Evolutionary conservation across 495 filamentous ascomycete species (phyloP).

Genomic region (Hypoxylon lienhwacheense): DNA sequence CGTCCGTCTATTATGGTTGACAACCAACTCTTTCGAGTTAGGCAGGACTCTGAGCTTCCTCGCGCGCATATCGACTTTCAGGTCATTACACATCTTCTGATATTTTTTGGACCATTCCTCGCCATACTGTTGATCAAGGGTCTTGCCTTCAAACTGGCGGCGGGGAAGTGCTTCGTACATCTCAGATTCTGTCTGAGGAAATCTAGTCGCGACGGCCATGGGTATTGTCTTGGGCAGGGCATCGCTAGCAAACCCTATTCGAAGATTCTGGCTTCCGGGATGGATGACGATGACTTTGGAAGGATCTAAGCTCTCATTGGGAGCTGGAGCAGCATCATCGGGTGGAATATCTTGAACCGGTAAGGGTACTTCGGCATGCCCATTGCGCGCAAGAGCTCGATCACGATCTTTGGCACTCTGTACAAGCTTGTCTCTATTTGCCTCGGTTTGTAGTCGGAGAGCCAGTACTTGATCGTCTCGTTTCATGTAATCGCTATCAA

Average conservation of each 20-base stretch:
- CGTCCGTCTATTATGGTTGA: conserved; percentile 85
- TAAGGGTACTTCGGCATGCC: conserved; percentile 62
- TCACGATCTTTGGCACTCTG: conserved; percentile 84
- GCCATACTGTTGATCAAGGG: conserved; percentile 80
- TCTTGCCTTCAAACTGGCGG: conserved; percentile 70
- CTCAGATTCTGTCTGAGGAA: conserved; percentile 75
- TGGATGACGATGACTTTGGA: conserved; percentile 96
- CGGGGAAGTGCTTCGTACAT: conserved; percentile 86
- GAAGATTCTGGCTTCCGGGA: conserved; percentile 94
- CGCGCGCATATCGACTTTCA: conserved; percentile 84
- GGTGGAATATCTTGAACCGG: conserved; percentile 60
- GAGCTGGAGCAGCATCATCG: conserved; percentile 59
- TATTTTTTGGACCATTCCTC: conserved; percentile 81
- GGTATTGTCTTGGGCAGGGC: conserved; percentile 91
- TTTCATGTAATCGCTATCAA: conserved; percentile 86
- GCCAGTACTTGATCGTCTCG: conserved; percentile 94
- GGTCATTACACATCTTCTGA: conserved; percentile 75
- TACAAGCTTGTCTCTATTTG: conserved; percentile 73
- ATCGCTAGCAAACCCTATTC: conserved; percentile 91
- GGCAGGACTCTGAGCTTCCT: conserved; percentile 92
- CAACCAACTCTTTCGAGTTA: conserved; percentile 90
- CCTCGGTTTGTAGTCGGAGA: conserved; percentile 81
- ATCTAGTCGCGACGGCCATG: conserved; percentile 84
- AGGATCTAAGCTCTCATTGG: conserved; percentile 64
- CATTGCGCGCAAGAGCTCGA: conserved; percentile 74